phyloP scores from a whole-genome alignment of 2,329 filamentous ascomycete genomes.

The Clathrospora elynae region DNA sequence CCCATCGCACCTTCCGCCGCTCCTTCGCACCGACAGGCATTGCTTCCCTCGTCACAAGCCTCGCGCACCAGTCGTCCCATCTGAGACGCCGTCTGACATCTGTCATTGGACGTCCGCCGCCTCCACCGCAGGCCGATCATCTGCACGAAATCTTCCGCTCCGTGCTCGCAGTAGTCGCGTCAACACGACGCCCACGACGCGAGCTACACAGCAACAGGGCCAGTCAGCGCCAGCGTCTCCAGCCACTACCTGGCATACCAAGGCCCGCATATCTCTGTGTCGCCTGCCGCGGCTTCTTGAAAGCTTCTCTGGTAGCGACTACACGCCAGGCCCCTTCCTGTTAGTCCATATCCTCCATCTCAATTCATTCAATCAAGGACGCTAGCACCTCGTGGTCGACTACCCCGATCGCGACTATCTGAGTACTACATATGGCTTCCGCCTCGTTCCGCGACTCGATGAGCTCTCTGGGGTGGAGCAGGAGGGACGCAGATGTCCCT shows the following conservation, averaged over 20 bases:
- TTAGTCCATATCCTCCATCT: slow-evolving; percentile 18
- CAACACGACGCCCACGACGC: slow-evolving; percentile 20
- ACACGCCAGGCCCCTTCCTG: slow-evolving; percentile 16
- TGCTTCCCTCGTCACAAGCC: slow-evolving; percentile 45
- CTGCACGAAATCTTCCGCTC: slow-evolving; percentile 58
- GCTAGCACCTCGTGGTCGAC: slow-evolving; percentile 30
- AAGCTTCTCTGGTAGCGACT: slow-evolving; percentile 32
- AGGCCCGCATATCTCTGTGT: slow-evolving; percentile 37
- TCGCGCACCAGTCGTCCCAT: slow-evolving; percentile 37
- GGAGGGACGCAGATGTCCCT: slow-evolving; percentile 76
- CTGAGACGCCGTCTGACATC: slow-evolving; percentile 45
- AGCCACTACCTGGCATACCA: slow-evolving; percentile 23
- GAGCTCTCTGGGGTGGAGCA: slow-evolving; percentile 92
- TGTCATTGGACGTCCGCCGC: slow-evolving; percentile 42
- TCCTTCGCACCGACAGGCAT: slow-evolving; percentile 6
- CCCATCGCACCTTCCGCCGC: slow-evolving; percentile 20
- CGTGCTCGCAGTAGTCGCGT: slow-evolving; percentile 32
- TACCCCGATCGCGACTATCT: slow-evolving; percentile 10
- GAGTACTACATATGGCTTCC: slow-evolving; percentile 70
- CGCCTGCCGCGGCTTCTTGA: slow-evolving; percentile 46
- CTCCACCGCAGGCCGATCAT: slow-evolving; percentile 53
- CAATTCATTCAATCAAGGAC: slow-evolving; percentile 19
- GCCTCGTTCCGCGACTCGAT: slow-evolving; percentile 90
- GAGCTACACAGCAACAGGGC: slow-evolving; percentile 12
- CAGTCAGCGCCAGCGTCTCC: slow-evolving; percentile 21